phyloP scores from a whole-genome alignment of 352 stramenopile species.

The Pseudoperonospora humuli region DNA sequence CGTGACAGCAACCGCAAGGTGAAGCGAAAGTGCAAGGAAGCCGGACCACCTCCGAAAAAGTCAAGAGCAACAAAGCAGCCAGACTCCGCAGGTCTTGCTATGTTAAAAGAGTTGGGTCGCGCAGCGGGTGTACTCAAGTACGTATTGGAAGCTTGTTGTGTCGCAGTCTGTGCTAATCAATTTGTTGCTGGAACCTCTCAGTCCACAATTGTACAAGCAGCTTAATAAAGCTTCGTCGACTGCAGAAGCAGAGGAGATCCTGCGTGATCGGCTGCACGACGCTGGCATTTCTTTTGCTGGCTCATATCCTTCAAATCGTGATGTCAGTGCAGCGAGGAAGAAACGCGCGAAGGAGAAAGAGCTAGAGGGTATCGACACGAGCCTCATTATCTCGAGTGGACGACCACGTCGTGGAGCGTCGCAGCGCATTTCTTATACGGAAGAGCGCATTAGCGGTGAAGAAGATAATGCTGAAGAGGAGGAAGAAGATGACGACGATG shows the following conservation, averaged over 20 bases:
- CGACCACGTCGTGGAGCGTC: slow-evolving; percentile 22
- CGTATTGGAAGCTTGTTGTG: slow-evolving; percentile 4
- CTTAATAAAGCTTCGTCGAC: slow-evolving; percentile 37
- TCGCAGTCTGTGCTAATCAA: slow-evolving; percentile 1
- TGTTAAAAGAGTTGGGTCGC: slow-evolving; percentile 64
- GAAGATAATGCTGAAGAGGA: slow-evolving; percentile 22
- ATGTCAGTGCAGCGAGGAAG: slow-evolving; percentile 60
- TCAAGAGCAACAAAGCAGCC: slow-evolving; percentile 11
- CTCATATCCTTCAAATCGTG: slow-evolving; percentile 49
- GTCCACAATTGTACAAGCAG: slow-evolving; percentile 51
- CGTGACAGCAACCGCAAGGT: slow-evolving; percentile 3
- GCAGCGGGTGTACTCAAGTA: slow-evolving; percentile 63
- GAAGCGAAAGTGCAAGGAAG: slow-evolving; percentile 18
- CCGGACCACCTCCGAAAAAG: slow-evolving; percentile 18
- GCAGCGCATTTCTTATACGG: slow-evolving; percentile 27
- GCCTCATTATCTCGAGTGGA: slow-evolving; percentile 51
- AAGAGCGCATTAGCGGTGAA: slow-evolving; percentile 32
- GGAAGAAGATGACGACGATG: slow-evolving; percentile 11
- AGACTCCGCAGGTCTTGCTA: slow-evolving; percentile 40
- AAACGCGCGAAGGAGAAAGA: slow-evolving; percentile 65
- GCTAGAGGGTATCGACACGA: slow-evolving; percentile 78
- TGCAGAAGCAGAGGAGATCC: slow-evolving; percentile 45
- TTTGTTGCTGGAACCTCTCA: slow-evolving; percentile 12
- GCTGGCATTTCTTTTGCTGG: slow-evolving; percentile 45
- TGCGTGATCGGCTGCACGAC: slow-evolving; percentile 46